Evolutionary conservation across 148 eudicot genomes (phyloP), one percentile per base, ranked within the genome.

Genomic region (Silene latifolia): DNA sequence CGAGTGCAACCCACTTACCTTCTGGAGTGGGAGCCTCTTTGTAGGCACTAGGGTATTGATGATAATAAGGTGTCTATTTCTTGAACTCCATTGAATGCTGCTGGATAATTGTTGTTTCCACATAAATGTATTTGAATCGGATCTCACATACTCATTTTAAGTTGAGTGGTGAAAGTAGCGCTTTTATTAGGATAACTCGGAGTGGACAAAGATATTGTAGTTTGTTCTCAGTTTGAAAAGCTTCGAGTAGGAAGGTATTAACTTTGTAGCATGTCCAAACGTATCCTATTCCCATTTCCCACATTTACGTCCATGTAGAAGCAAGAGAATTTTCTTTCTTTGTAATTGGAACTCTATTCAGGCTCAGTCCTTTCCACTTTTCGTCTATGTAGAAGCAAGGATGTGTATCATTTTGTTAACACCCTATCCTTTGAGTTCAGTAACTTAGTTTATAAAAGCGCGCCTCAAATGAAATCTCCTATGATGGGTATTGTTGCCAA

Each of bases 21-120:
- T 20, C 21, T 54, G 44, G 9, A 2, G 35, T 32, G 35, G 35
- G 35, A 32, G 12, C 53, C 53, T 47, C 35, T 47, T 47, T 47
- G 53, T 47, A 47, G 53, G 53, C 53, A 8, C 53, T 47, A 47
- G 53, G 53, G 53, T 47, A 47, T 8, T 47, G 53, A 47, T 47
- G 53, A 47, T 47, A 12, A 12, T 18, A 32, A 3, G 48, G 39
- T 60, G 24, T 27, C 20, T 21, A 1, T 19, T 20, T 51, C 27
- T n/a, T 57, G 53, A 48, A 39, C 9, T 20, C 27, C 44, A 14
- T 42, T 65, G 75, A 69, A 69, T n/a, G 73, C 21, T 68, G 13
- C 65, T 69, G 20, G n/a, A 44, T 1, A 61, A 18, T 67, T 44
- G 19, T 18, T n/a, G 46, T 51, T 32, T 74, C 18, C 3, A 1